Percentiles rank a stretch among this genome's conserved stretches.
Conservation (phyloP, 805 yeast genomes). For the Spathaspora passalidarum region DNA sequence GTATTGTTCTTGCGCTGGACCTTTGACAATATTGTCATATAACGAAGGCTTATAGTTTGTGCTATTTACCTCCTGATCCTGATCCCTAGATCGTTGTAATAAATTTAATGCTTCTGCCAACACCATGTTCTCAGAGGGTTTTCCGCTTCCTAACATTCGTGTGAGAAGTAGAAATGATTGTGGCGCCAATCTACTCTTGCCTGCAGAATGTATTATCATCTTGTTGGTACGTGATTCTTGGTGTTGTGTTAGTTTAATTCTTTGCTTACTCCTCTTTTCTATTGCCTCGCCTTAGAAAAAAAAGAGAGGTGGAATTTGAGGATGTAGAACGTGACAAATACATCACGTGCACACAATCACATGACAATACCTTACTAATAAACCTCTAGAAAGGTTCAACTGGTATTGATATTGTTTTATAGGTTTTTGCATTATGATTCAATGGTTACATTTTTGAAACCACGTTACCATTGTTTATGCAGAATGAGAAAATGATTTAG, state of each 20-base stretch:
- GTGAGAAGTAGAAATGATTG: neutral
- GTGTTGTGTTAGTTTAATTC: neutral
- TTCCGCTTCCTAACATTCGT: neutral
- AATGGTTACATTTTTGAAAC: too few species aligned
- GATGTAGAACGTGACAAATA: too few species aligned
- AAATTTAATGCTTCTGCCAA: slow-evolving; percentile 38
- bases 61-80: slow-evolving; percentile 2
- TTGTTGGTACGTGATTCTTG: neutral
- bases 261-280: neutral
- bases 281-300: too few species aligned
- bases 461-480: too few species aligned
- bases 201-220: neutral
- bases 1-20: slow-evolving; percentile 29
- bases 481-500: too few species aligned
- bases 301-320: too few species aligned
- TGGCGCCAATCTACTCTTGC: neutral
- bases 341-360: too few species aligned
- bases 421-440: too few species aligned
- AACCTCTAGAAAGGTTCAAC: too few species aligned
- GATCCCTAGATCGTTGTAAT: slow-evolving; percentile 10
- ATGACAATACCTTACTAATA: too few species aligned
- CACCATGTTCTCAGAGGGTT: slow-evolving; percentile 13
- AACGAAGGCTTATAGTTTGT: slow-evolving; percentile 31
- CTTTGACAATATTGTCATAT: slow-evolving; percentile 28
- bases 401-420: too few species aligned